Evolutionary conservation across 352 stramenopile species (phyloP).

Genomic region (Pythium insidiosum): DNA sequence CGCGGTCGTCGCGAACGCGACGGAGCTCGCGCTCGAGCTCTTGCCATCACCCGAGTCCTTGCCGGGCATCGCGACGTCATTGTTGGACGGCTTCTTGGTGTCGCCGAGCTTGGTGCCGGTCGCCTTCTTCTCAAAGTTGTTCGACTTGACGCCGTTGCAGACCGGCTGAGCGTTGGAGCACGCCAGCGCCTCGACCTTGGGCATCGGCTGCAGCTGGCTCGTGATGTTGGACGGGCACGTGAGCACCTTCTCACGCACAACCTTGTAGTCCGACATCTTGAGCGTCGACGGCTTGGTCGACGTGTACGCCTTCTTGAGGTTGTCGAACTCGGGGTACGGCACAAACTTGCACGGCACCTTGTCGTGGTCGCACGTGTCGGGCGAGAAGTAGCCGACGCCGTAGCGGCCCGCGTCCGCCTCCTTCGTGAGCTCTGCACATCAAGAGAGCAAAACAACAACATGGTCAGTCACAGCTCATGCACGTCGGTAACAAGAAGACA

Average conservation of each 20-base stretch:
- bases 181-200: slow-evolving; percentile 16
- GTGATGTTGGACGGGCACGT: slow-evolving; percentile 23
- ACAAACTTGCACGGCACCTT: slow-evolving; percentile 26
- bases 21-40: background rate
- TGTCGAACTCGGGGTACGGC: slow-evolving; percentile 39
- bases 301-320: slow-evolving; percentile 47
- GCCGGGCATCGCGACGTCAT: slow-evolving; percentile 1
- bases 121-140: slow-evolving; percentile 7
- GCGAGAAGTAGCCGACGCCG: slow-evolving; percentile 36
- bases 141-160: slow-evolving; percentile 18
- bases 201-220: slow-evolving; percentile 14
- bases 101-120: slow-evolving; percentile 7
- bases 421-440: slow-evolving; percentile 20
- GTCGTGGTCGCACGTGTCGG: slow-evolving; percentile 36
- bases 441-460: slow-evolving; percentile 1
- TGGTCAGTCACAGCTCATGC: no score
- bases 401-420: slow-evolving; percentile 26
- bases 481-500: background rate
- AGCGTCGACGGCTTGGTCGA: slow-evolving; percentile 30
- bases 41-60: background rate
- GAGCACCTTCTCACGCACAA: slow-evolving; percentile 16
- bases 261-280: slow-evolving; percentile 22
- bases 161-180: slow-evolving; percentile 17
- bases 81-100: slow-evolving; percentile 9
- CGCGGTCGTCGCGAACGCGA: slow-evolving; percentile 1